Base-by-base conservation (phyloP, 768 basidiomycete genomes). In the Suillus discolor region DNA sequence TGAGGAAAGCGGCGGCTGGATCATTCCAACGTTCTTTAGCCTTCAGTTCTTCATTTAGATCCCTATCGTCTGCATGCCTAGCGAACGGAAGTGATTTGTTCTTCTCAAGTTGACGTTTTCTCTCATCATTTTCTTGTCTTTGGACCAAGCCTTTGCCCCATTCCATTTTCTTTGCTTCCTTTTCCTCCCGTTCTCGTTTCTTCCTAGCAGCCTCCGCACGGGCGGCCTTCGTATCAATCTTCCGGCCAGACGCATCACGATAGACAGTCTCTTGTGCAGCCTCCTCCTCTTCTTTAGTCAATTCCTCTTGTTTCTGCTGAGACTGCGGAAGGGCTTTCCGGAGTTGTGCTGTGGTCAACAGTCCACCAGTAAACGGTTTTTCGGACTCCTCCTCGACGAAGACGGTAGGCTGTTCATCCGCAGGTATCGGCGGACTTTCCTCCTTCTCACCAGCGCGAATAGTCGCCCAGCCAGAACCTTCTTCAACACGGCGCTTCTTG, bases 121-220 rank as follows among this genome's bases (percentile, higher is more conserved):
- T 79, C 73, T 84, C 85, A 78, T 96, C 93, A 62, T 83, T 79
- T 66, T 96, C 92, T 28, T 93, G 90, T 66, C 89, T 81, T 79
- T 99, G 97, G 45, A 95, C 91, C 42, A 99, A 72, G 38, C 97
- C 97, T 77, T 97, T 99, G 1, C 94, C 95, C 97, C 97, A 99
- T 75, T 97, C 93, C 93, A 97, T 95, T 81, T 94, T 96, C 74
- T 86, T 81, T 60, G 91, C 91, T 73, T 97, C 94, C 73, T 87
- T 88, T 79, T 97, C 93, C 74, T 96, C 90, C 65, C 83, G 82
- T 73, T 94, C 90, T 25, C 93, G 84, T 72, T 95, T 94, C 76
- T 85, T 75, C 69, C 89, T 81, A 51, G 91, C 91, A 38, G 94
- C 93, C 72, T 96, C 96, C 16, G 93, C 96, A 64, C 84, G 86